phyloP scores from a whole-genome alignment of 495 filamentous ascomycete genomes.

The Talaromyces stipitatus region DNA sequence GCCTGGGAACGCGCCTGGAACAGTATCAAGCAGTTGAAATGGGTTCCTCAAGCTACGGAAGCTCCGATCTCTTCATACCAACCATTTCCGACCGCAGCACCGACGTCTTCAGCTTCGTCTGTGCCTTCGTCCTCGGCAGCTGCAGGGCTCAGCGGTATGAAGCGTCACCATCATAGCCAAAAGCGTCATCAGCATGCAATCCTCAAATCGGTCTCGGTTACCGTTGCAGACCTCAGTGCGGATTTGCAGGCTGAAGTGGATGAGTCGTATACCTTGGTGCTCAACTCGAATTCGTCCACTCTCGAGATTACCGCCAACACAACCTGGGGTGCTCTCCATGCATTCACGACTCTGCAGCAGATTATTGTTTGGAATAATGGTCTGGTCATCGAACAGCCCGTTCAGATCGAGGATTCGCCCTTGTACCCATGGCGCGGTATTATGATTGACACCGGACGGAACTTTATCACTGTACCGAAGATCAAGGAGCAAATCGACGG shows the following conservation, averaged over 20 bases:
- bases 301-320: constrained; percentile 42
- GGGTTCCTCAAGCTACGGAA: constrained; percentile 45
- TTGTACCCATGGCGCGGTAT: constrained; percentile 43
- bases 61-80: constrained; percentile 38
- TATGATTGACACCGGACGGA: constrained; percentile 44
- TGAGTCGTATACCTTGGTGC: constrained; percentile 50
- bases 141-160: constrained; percentile 12
- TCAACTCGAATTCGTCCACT: constrained; percentile 20
- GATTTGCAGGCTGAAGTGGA: constrained; percentile 47
- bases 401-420: constrained; percentile 37
- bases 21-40: constrained; percentile 38
- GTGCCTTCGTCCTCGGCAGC: background rate
- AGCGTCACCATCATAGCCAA: constrained; percentile 21
- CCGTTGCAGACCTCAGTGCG: constrained; percentile 31
- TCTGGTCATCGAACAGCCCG: constrained; percentile 42
- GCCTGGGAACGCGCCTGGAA: constrained; percentile 44
- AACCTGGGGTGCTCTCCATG: constrained; percentile 48
- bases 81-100: constrained; percentile 34
- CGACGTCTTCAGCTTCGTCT: constrained; percentile 1
- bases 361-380: constrained; percentile 39
- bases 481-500: constrained; percentile 45
- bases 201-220: constrained; percentile 28
- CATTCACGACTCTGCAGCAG: constrained; percentile 52
- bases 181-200: constrained; percentile 24
- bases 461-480: constrained; percentile 40